A percentile compares a stretch with the other conserved stretches of the same genome.
These are phyloP conservation scores for Russula griseocarnosa DNA, from an alignment of 768 basidiomycete genomes.

Conservation along the genomic window DNA sequence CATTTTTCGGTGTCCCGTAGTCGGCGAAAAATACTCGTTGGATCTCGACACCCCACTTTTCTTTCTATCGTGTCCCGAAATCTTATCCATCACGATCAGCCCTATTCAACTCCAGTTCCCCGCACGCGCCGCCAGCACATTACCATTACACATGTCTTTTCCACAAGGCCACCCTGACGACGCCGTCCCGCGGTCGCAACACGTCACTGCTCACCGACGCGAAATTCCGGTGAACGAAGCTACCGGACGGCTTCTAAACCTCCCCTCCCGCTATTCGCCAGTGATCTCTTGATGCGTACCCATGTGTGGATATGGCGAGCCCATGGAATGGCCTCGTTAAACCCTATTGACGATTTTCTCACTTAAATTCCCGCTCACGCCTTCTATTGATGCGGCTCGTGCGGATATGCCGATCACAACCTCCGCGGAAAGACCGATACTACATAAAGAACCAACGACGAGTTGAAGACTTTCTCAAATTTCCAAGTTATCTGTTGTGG, in stretches of 20 bases:
- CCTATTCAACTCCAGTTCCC: background rate
- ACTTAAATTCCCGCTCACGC: background rate
- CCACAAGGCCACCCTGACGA: background rate
- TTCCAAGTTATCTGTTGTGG: background rate
- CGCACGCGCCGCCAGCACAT: background rate
- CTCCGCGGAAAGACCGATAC: background rate
- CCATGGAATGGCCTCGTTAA: background rate
- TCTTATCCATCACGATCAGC: background rate
- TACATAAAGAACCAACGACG: background rate
- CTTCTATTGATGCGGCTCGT: conserved; percentile 8
- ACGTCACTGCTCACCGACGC: background rate
- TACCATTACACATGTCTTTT: background rate
- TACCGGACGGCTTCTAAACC: background rate
- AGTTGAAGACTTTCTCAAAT: background rate
- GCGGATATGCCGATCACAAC: background rate
- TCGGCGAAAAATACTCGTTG: background rate
- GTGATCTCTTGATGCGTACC: background rate
- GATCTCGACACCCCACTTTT: background rate
- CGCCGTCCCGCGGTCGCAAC: background rate
- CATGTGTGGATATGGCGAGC: background rate
- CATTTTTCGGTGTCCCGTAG: background rate
- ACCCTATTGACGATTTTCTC: background rate
- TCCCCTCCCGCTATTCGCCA: background rate
- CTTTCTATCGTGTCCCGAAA: background rate
- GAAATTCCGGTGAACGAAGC: background rate